A percentile compares a stretch with the other conserved stretches of the same genome.
Conservation (phyloP, 345 rosid species). For the Melaleuca quinquenervia region DNA sequence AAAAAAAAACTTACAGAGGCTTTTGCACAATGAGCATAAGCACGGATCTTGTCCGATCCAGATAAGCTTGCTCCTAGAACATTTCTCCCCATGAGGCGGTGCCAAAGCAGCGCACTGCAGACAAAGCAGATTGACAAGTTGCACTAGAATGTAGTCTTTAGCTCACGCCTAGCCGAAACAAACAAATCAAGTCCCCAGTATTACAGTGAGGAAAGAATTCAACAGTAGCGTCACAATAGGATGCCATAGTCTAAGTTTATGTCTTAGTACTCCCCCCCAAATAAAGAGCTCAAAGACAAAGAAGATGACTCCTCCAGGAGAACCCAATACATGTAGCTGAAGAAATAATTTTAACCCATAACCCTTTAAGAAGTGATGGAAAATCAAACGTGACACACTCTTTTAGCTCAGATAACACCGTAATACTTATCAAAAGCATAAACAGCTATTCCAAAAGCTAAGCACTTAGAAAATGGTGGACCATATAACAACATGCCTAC, state of each 20-base stretch:
- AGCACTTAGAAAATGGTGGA: background rate
- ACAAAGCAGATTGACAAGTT: background rate
- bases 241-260: background rate
- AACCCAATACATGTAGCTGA: background rate
- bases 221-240: background rate
- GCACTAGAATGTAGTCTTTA: background rate
- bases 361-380: background rate
- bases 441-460: background rate
- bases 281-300: background rate
- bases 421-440: background rate
- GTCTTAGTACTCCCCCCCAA: background rate
- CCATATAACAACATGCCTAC: background rate
- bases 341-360: background rate
- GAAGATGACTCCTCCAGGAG: background rate
- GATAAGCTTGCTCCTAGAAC: conserved; percentile 53
- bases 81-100: conserved; percentile 69
- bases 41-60: conserved; percentile 55
- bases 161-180: background rate
- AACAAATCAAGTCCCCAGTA: background rate
- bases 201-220: background rate
- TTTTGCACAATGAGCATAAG: conserved; percentile 80
- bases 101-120: conserved; percentile 92
- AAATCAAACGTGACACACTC: background rate
- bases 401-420: background rate
- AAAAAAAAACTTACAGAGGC: conserved; percentile 38